These are phyloP conservation scores for Russula sp. DNA, from an alignment of 768 basidiomycete genomes.

Conservation along the genomic window DNA sequence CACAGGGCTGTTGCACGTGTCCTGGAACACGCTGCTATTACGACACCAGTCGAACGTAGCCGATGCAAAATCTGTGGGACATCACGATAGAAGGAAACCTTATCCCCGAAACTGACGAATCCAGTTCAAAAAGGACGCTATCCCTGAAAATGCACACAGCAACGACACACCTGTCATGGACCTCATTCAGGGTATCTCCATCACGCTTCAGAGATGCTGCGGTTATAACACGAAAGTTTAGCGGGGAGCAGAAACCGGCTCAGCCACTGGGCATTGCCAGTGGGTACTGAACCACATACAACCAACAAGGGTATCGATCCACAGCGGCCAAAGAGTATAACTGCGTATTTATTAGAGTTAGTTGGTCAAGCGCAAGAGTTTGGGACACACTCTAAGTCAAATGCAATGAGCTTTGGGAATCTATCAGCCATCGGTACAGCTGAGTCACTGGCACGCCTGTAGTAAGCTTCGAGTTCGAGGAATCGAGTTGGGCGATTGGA, in stretches of 20 bases:
- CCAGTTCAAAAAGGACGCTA: not conserved
- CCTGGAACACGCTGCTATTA: conserved; percentile 71
- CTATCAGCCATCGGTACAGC: conserved; percentile 31
- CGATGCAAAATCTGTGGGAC: conserved; percentile 70
- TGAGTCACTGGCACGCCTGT: no score
- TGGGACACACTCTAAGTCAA: conserved; percentile 73
- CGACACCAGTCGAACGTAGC: conserved; percentile 47
- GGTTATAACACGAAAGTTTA: not conserved
- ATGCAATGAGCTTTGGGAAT: conserved; percentile 66
- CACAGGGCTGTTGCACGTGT: conserved; percentile 69
- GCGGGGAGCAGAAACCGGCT: no score
- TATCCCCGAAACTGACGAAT: conserved; percentile 46
- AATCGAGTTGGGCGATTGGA: no score
- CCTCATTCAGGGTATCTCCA: conserved; percentile 45
- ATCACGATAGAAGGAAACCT: conserved; percentile 70
- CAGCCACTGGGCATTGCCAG: not conserved
- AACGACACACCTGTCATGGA: conserved; percentile 47
- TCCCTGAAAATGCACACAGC: not conserved
- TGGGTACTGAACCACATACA: conserved; percentile 37
- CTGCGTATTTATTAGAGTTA: conserved; percentile 39
- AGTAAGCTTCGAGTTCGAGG: no score
- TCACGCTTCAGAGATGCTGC: conserved; percentile 54
- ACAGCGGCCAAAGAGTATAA: conserved; percentile 83
- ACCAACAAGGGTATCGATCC: conserved; percentile 78
- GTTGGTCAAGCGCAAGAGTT: not conserved